Evolutionary conservation across 331 rosid genomes (phyloP).

Genomic region (Ulmus americana): DNA sequence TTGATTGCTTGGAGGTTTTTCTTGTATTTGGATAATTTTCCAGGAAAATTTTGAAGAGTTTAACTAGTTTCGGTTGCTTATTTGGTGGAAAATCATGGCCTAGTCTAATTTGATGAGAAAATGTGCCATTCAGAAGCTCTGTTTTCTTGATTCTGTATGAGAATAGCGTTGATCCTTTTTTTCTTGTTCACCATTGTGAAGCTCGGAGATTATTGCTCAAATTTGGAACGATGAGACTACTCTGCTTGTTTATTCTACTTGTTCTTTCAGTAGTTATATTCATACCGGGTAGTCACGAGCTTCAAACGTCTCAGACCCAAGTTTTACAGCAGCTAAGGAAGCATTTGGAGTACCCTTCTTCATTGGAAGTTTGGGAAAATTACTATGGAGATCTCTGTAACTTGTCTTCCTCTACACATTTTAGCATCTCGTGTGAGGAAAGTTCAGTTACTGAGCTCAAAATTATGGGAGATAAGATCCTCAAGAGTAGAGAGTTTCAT

Average conservation of each 20-base stretch:
- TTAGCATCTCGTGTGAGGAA: conserved; percentile 53
- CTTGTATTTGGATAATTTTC: no score
- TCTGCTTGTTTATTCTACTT: conserved; percentile 25
- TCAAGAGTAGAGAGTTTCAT: conserved; percentile 37
- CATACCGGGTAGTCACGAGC: conserved; percentile 39
- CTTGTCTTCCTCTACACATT: conserved; percentile 37
- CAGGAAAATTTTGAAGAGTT: no score
- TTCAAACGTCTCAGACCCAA: conserved; percentile 51
- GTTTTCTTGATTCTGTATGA: conserved; percentile 13
- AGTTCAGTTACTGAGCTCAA: conserved; percentile 61
- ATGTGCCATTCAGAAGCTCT: conserved; percentile 7
- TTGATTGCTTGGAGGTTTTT: not conserved
- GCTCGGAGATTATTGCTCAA: conserved; percentile 14
- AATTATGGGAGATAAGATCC: conserved; percentile 60
- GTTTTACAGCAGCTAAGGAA: conserved; percentile 58
- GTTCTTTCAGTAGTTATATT: conserved; percentile 39
- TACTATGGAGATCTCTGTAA: conserved; percentile 45
- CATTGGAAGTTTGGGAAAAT: conserved; percentile 44
- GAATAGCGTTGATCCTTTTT: conserved; percentile 11
- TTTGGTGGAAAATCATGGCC: not conserved
- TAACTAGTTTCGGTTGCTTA: not conserved
- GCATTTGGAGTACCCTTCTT: conserved; percentile 62
- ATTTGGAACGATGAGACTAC: conserved; percentile 40
- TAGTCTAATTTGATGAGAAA: not conserved
- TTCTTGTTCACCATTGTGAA: conserved; percentile 22